Evolutionary conservation across 139 green algal species (phyloP), one percentile per base, ranked within the genome.

Genomic region (Tetradesmus lagerheimii): DNA sequence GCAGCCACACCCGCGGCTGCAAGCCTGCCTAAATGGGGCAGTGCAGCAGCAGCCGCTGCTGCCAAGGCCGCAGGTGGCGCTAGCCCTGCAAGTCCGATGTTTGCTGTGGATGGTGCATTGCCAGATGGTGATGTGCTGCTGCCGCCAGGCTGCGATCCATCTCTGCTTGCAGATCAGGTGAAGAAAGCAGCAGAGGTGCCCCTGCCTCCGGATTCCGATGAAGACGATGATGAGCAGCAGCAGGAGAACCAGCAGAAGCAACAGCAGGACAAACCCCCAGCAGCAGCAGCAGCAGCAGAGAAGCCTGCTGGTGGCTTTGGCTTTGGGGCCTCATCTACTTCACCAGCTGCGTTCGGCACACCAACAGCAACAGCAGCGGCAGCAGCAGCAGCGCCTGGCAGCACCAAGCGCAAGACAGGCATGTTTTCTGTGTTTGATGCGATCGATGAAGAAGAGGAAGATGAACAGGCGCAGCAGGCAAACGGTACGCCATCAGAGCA

Each of bases 121-220:
- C 47, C 14, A 39, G 50, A 31, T 1, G 53, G 29, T 85, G 80
- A 41, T 1, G 34, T 39, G 62, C 29, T 78, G 15, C 39, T 76
- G 53, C 81, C 81, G 16, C 50, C 81, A 35, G 81, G 81, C 14
- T 87, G 81, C 15, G 81, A 87, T 37, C 81, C 81, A 39, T 9
- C 50, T 1, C 31, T 78, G 81, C 81, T 87, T 41, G 81, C 81
- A 53, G 81, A 87, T 77, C 50, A 87, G 31, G 81, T 87, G 1
- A 87, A 87, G 81, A 87, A 87, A 41, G 81, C 81, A 35, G 81
- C 81, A 34, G 81, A 87, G 43, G 81, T 87, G 34, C 81, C 81
- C 11, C 53, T 87, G 50, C 81, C 81, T 23, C 50, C 37, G 25
- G 81, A 87, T 53, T 87, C 81, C 37, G 81, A 87, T 34, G 81